Percentiles rank a stretch among this genome's conserved stretches.
phyloP scores from a whole-genome alignment of 2,329 filamentous ascomycete genomes.

The Calonectria hongkongensis region DNA sequence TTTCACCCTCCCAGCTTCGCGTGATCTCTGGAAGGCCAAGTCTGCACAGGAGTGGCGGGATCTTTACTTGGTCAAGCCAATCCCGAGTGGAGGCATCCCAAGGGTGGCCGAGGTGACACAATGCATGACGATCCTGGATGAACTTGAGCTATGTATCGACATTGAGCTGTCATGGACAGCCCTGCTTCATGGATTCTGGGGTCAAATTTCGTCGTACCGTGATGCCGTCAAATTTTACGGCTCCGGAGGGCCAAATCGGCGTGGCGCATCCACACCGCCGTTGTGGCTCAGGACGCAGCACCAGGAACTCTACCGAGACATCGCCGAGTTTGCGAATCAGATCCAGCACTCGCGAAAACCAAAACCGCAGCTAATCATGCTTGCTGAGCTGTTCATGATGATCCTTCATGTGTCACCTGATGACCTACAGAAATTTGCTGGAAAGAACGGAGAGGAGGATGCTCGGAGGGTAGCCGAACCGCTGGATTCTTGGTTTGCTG shows the following conservation, averaged over 20 bases:
- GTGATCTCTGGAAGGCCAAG: slow-evolving; percentile 49
- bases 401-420: slow-evolving; percentile 50
- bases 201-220: slow-evolving; percentile 52
- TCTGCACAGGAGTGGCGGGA: slow-evolving; percentile 48
- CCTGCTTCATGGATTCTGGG: slow-evolving; percentile 50
- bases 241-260: slow-evolving; percentile 31
- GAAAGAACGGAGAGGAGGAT: slow-evolving; percentile 49
- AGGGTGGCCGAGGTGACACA: slow-evolving; percentile 48
- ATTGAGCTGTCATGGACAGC: slow-evolving; percentile 46
- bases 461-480: slow-evolving; percentile 42
- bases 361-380: slow-evolving; percentile 43
- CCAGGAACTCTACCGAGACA: slow-evolving; percentile 48
- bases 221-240: slow-evolving; percentile 44
- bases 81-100: slow-evolving; percentile 39
- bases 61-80: slow-evolving; percentile 42
- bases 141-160: slow-evolving; percentile 47
- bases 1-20: slow-evolving; percentile 47
- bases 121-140: slow-evolving; percentile 43
- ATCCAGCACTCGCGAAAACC: slow-evolving; percentile 33
- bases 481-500: slow-evolving; percentile 44
- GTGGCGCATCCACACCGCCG: slow-evolving; percentile 38
- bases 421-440: slow-evolving; percentile 48
- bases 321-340: slow-evolving; percentile 46
- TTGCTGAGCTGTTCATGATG: slow-evolving; percentile 54
- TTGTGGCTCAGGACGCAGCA: slow-evolving; percentile 49